These are phyloP conservation scores for Silene conica DNA, from an alignment of 148 eudicot genomes.

Conservation along the genomic window DNA sequence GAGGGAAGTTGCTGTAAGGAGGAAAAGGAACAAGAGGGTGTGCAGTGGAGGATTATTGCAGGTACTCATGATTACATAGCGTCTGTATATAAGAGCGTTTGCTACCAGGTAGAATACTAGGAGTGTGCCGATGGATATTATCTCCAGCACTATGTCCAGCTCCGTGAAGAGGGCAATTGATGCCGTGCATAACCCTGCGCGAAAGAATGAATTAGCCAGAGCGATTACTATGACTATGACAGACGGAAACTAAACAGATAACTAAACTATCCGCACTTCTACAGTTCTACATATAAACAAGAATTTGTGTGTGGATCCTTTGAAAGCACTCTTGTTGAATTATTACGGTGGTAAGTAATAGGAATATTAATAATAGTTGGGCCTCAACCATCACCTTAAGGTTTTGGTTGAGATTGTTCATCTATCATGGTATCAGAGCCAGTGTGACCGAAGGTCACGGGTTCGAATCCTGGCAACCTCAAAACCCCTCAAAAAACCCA, in stretches of 20 bases:
- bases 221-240: no score
- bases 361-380: no score
- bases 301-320: no score
- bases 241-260: neutral
- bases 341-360: no score
- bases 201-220: neutral
- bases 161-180: constrained; percentile 81
- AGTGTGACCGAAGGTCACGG: no score
- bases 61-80: constrained; percentile 45
- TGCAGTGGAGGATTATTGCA: constrained; percentile 30
- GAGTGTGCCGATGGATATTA: constrained; percentile 82
- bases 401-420: no score
- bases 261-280: neutral
- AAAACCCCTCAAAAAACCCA: no score
- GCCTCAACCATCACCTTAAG: no score
- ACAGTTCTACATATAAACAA: neutral
- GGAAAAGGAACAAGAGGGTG: constrained; percentile 46
- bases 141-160: constrained; percentile 57
- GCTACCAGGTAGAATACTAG: constrained; percentile 82
- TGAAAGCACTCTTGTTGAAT: no score
- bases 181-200: constrained; percentile 58
- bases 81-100: constrained; percentile 62
- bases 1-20: constrained; percentile 47
- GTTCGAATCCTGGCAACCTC: no score
- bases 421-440: no score